Percentiles rank a stretch among this genome's conserved stretches.
Evolutionary conservation across 495 filamentous ascomycete genomes (phyloP).

Genomic region (Astrothelium subdiscretum): DNA sequence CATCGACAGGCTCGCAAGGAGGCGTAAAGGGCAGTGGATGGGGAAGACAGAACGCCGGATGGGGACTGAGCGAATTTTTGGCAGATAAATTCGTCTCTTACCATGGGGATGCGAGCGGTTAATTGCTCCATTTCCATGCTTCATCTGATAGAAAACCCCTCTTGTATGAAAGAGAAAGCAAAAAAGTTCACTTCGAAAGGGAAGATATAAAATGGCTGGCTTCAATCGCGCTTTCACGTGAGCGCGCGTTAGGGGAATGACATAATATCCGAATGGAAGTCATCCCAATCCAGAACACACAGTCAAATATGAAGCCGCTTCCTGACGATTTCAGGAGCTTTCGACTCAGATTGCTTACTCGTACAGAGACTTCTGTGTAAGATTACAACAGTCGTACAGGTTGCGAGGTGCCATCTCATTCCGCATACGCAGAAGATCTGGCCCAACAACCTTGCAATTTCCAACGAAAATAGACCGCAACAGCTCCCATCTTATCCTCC

Average conservation of each 20-base stretch:
- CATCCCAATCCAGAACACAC: too few relatives aligned
- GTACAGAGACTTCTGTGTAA: not conserved
- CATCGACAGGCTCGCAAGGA: constrained; percentile 12
- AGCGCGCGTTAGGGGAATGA: not conserved
- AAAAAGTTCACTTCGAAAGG: not conserved
- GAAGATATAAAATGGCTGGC: not conserved
- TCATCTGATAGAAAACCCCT: not conserved
- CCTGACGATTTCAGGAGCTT: not conserved
- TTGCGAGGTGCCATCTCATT: not conserved
- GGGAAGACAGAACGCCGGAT: constrained; percentile 16
- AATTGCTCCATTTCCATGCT: not conserved
- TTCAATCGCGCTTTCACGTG: not conserved
- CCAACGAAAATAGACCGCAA: too few relatives aligned
- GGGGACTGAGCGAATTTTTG: constrained; percentile 17
- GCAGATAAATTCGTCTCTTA: constrained; percentile 23
- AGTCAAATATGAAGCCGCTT: not conserved
- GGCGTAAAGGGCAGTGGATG: constrained; percentile 18
- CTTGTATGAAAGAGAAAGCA: not conserved
- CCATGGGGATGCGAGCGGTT: constrained; percentile 9
- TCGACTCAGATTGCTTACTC: not conserved
- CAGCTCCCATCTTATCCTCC: not conserved
- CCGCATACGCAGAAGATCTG: not conserved
- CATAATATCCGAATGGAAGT: too few relatives aligned
- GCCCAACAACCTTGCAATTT: not conserved
- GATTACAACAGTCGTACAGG: not conserved